These are phyloP conservation scores for Tuber calosporum DNA, from an alignment of 495 filamentous ascomycete genomes.

Conservation along the genomic window DNA sequence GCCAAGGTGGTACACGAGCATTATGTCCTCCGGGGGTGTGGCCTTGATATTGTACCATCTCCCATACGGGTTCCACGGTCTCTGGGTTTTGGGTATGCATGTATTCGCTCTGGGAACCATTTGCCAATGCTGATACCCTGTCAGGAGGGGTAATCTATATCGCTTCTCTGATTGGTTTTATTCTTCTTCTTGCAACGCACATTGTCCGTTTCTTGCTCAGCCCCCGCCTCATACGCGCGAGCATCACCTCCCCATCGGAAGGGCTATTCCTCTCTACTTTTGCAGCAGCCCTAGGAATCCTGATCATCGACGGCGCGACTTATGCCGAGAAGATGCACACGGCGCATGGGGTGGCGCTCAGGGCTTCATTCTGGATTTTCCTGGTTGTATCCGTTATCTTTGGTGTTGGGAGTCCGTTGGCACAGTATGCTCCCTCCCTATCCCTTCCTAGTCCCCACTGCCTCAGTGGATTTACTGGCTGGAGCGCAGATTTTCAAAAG, in stretches of 20 bases:
- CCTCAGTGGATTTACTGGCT: neutral
- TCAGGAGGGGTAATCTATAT: conserved; percentile 34
- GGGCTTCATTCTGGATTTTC: conserved; percentile 38
- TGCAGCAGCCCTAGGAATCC: conserved; percentile 34
- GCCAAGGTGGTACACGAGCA: conserved; percentile 35
- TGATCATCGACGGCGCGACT: conserved; percentile 36
- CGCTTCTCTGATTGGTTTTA: conserved; percentile 31
- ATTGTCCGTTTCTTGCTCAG: conserved; percentile 33
- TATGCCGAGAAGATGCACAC: conserved; percentile 38
- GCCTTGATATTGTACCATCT: conserved; percentile 32
- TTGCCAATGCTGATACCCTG: conserved; percentile 13
- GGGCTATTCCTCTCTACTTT: conserved; percentile 35
- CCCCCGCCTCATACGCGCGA: conserved; percentile 25
- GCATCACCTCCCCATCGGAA: conserved; percentile 29
- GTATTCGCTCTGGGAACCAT: neutral
- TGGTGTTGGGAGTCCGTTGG: conserved; percentile 29
- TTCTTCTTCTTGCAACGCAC: conserved; percentile 30
- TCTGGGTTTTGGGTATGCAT: conserved; percentile 37
- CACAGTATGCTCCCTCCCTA: conserved; percentile 20
- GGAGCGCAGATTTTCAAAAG: conserved; percentile 21
- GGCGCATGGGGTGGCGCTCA: conserved; percentile 19
- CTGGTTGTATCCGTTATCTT: conserved; percentile 30
- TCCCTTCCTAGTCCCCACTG: conserved; percentile 7
- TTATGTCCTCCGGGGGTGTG: conserved; percentile 36
- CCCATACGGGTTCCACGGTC: conserved; percentile 26